phyloP scores from a whole-genome alignment of 371 early-diverging fungal species.

The Apophysomyces trapeziformis region DNA sequence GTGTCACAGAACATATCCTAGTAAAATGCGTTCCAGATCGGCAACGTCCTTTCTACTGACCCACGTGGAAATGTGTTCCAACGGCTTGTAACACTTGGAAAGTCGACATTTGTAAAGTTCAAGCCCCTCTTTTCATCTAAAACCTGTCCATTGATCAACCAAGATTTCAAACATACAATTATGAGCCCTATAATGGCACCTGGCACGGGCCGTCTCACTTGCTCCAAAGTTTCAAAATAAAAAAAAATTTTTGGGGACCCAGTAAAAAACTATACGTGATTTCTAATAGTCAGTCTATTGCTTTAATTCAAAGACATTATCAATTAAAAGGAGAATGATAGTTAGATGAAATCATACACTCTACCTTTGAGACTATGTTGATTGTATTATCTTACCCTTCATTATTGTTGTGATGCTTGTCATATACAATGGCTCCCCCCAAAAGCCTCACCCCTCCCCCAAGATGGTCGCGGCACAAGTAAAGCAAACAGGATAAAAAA shows the following conservation, averaged over 20 bases:
- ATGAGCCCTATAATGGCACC: neutral
- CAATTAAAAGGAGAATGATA: no score
- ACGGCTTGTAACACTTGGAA: neutral
- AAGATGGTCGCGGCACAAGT: neutral
- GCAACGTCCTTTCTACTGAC: neutral
- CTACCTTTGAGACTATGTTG: no score
- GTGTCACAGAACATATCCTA: neutral
- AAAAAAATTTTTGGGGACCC: neutral
- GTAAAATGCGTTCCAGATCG: slow-evolving; percentile 1
- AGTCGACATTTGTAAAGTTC: no score
- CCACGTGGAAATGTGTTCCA: slow-evolving; percentile 1
- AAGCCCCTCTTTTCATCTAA: slow-evolving; percentile 2
- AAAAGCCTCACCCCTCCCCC: neutral
- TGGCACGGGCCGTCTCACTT: slow-evolving; percentile 6
- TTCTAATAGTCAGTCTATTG: neutral
- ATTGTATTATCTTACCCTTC: neutral
- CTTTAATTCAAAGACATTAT: neutral
- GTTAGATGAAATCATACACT: no score
- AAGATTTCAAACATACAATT: slow-evolving; percentile 1
- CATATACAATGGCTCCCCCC: neutral
- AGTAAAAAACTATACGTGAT: neutral
- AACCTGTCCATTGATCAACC: neutral
- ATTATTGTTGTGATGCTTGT: neutral
- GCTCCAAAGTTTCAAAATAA: neutral
- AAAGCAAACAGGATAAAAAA: neutral